Conservation (phyloP, 495 filamentous ascomycete species). For the Astrocystis sublimbata region DNA sequence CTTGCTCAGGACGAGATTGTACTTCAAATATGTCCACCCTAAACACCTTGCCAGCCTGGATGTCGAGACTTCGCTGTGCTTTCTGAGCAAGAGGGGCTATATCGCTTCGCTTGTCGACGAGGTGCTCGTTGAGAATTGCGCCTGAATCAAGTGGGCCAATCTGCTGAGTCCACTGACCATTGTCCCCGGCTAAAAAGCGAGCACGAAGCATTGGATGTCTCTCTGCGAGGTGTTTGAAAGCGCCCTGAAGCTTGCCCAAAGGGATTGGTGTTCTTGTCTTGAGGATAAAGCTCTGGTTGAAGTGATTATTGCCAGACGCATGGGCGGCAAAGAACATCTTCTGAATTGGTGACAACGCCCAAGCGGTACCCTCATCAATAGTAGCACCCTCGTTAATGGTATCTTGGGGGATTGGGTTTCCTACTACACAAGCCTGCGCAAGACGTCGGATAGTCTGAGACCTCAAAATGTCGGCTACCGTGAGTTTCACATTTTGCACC, state of each 20-base stretch:
- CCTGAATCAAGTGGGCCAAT: no score
- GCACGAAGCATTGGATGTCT: constrained; percentile 65
- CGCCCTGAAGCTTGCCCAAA: constrained; percentile 41
- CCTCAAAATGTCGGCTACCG: background rate
- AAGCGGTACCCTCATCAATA: no score
- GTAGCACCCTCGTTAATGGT: no score
- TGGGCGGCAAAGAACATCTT: constrained; percentile 54
- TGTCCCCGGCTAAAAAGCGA: constrained; percentile 43
- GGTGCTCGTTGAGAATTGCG: no score
- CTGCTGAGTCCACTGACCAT: constrained; percentile 27
- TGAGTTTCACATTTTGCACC: background rate
- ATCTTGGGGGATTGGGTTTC: no score
- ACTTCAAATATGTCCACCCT: background rate
- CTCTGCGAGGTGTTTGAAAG: constrained; percentile 46
- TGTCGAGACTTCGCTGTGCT: no score
- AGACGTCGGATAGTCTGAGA: background rate
- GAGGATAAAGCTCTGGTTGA: constrained; percentile 59
- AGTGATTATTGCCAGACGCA: constrained; percentile 52
- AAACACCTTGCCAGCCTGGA: background rate
- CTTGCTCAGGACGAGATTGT: background rate
- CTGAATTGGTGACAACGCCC: constrained; percentile 52
- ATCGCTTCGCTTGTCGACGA: no score
- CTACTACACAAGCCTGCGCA: no score
- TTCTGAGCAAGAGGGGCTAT: no score
- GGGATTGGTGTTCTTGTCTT: constrained; percentile 16